Evolutionary conservation across 768 basidiomycete species (phyloP).

Genomic region (Gymnopilus junonius): DNA sequence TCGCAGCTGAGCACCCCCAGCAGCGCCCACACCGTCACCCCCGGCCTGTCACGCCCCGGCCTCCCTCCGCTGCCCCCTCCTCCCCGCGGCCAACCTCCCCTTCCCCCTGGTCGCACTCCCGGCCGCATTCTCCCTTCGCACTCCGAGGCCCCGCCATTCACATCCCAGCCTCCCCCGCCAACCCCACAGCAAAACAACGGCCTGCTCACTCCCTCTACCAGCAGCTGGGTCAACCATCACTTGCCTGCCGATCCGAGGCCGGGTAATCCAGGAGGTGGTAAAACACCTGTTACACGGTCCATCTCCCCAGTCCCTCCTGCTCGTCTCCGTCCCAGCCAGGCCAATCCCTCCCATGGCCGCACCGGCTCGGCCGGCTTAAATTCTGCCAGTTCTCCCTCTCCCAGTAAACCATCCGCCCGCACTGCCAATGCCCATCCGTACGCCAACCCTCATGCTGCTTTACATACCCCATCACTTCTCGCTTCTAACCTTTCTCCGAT

Average conservation of each 20-base stretch:
- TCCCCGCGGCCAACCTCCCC: constrained; percentile 70
- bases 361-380: constrained; percentile 55
- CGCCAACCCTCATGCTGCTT: constrained; percentile 52
- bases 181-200: constrained; percentile 41
- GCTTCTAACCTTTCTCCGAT: constrained; percentile 77
- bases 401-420: constrained; percentile 48
- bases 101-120: constrained; percentile 41
- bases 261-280: constrained; percentile 47
- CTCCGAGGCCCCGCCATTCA: constrained; percentile 54
- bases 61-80: constrained; percentile 74
- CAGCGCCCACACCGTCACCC: constrained; percentile 31
- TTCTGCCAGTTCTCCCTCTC: constrained; percentile 43
- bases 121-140: constrained; percentile 46
- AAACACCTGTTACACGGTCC: constrained; percentile 40
- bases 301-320: constrained; percentile 48
- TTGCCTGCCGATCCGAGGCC: constrained; percentile 68
- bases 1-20: constrained; percentile 34
- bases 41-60: constrained; percentile 44
- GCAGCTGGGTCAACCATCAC: constrained; percentile 51
- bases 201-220: constrained; percentile 48
- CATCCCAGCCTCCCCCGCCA: constrained; percentile 44
- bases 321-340: constrained; percentile 33
- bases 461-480: constrained; percentile 47
- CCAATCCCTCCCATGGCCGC: constrained; percentile 46
- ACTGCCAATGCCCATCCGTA: constrained; percentile 64